These are phyloP conservation scores for Eucalyptus paniculata DNA, from an alignment of 345 rosid genomes.

Conservation along the genomic window DNA sequence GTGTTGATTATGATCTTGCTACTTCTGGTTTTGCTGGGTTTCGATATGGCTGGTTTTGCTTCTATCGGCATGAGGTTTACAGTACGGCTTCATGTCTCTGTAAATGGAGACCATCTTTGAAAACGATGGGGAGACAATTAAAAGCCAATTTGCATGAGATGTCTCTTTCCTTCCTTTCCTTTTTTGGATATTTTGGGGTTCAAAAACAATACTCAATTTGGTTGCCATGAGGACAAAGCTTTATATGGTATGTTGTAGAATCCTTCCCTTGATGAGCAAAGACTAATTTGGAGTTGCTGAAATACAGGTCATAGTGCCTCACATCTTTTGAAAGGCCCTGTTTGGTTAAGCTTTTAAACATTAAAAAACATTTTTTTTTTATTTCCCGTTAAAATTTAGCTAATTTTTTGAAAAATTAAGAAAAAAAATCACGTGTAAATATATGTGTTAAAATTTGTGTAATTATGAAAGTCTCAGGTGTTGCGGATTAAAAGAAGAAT, in stretches of 20 bases:
- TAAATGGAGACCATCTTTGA: not conserved
- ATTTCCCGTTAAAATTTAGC: not conserved
- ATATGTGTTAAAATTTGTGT: not conserved
- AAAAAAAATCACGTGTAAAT: not conserved
- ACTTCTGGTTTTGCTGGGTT: not conserved
- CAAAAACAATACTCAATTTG: not conserved
- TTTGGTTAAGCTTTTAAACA: not conserved
- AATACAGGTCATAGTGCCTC: not conserved
- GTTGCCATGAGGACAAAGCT: not conserved
- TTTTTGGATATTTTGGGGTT: not conserved
- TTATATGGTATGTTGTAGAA: not conserved
- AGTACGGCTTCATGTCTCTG: not conserved
- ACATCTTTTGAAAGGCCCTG: not conserved
- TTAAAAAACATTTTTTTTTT: not conserved
- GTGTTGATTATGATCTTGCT: not conserved
- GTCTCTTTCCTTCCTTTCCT: not conserved
- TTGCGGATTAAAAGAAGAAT: not conserved
- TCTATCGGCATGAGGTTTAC: not conserved
- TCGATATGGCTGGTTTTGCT: not conserved
- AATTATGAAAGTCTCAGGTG: not conserved
- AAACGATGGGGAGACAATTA: not conserved
- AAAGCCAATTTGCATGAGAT: not conserved
- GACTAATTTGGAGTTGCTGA: not conserved
- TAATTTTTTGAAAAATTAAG: not conserved
- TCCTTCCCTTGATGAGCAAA: not conserved